These are phyloP conservation scores for Melanogaster broomeanus DNA, from an alignment of 768 basidiomycete species.

Conservation along the genomic window DNA sequence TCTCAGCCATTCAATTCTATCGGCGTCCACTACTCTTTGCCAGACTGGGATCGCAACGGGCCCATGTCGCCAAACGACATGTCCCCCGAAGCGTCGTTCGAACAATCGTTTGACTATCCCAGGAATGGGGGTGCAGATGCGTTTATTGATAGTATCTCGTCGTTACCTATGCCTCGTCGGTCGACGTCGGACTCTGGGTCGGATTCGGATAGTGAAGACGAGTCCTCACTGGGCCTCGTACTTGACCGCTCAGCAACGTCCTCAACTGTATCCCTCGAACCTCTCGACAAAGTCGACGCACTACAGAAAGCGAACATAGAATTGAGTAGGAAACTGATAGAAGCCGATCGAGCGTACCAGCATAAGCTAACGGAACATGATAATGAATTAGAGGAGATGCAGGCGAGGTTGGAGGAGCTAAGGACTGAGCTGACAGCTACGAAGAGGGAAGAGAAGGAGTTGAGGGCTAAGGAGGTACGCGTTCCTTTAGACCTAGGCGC, in stretches of 20 bases:
- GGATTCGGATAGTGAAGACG: conserved; percentile 52
- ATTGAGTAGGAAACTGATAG: conserved; percentile 70
- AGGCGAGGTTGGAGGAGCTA: conserved; percentile 75
- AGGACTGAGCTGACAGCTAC: conserved; percentile 74
- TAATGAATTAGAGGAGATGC: conserved; percentile 78
- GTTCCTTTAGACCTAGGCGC: not conserved
- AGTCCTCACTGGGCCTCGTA: conserved; percentile 55
- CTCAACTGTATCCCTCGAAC: conserved; percentile 71
- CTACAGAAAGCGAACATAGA: conserved; percentile 75
- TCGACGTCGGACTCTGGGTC: conserved; percentile 43
- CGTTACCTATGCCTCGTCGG: conserved; percentile 57
- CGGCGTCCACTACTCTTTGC: conserved; percentile 45
- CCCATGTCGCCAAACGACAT: conserved; percentile 29
- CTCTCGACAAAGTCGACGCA: conserved; percentile 71
- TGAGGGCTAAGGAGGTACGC: conserved; percentile 80
- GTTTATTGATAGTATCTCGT: conserved; percentile 50
- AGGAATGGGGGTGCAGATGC: conserved; percentile 34
- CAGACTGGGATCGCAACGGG: conserved; percentile 36
- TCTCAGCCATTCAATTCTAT: conserved; percentile 46
- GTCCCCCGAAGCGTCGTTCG: conserved; percentile 37
- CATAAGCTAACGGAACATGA: conserved; percentile 76
- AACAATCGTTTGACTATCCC: conserved; percentile 40
- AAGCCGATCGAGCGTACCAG: conserved; percentile 70
- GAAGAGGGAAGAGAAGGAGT: conserved; percentile 91
- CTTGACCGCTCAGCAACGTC: conserved; percentile 57